Evolutionary conservation across 306 rosid genomes (phyloP).

Genomic region (Alnus glutinosa): DNA sequence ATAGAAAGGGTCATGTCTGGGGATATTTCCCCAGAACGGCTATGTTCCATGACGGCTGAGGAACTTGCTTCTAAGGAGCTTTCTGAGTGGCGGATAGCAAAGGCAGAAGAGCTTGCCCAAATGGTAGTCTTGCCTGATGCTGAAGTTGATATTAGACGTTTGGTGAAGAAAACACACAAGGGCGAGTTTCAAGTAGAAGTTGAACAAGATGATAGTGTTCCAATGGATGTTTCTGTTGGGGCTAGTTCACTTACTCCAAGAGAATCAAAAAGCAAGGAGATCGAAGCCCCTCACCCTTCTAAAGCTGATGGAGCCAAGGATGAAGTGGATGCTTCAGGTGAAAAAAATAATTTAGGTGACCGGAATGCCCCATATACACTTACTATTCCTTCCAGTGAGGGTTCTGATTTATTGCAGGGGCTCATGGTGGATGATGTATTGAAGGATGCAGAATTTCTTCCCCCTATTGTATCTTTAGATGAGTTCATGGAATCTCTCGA

Average conservation of each 20-base stretch:
- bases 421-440: conserved; percentile 75
- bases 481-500: conserved; percentile 93
- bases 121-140: conserved; percentile 93
- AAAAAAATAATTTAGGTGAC: conserved; percentile 39
- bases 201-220: conserved; percentile 60
- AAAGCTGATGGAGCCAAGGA: conserved; percentile 40
- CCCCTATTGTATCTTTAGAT: conserved; percentile 84
- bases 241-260: conserved; percentile 40
- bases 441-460: conserved; percentile 78
- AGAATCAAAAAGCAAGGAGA: conserved; percentile 40
- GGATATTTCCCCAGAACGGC: conserved; percentile 67
- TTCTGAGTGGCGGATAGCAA: conserved; percentile 96
- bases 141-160: conserved; percentile 79
- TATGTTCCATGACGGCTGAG: conserved; percentile 96
- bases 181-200: conserved; percentile 97
- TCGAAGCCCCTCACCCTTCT: conserved; percentile 32
- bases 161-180: conserved; percentile 93
- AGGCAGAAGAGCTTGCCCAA: conserved; percentile 98
- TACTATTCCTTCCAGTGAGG: conserved; percentile 64
- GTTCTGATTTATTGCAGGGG: conserved; percentile 72
- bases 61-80: conserved; percentile 99
- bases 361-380: conserved; percentile 41
- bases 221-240: conserved; percentile 64
- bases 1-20: conserved; percentile 93
- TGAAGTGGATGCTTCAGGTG: conserved; percentile 28